Conservation (phyloP, 305 asterid genomes). For the Striga hermonthica region DNA sequence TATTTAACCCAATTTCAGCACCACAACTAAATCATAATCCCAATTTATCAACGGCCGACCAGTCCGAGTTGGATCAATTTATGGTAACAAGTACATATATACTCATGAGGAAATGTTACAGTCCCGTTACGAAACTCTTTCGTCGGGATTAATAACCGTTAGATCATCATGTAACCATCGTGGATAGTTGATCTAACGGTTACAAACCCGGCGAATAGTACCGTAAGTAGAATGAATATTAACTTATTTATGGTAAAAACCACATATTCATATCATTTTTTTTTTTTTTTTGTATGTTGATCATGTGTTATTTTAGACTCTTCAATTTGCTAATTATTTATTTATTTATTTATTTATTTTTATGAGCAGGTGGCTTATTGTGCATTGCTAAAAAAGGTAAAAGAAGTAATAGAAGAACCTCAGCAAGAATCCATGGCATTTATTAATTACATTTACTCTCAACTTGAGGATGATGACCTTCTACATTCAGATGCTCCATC, state of each 20-base stretch:
- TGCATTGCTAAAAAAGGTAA: constrained; percentile 40
- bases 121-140: too few relatives aligned
- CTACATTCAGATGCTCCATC: constrained; percentile 13
- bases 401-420: constrained; percentile 47
- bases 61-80: constrained; percentile 48
- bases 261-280: neutral
- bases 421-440: constrained; percentile 54
- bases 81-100: constrained; percentile 37
- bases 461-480: constrained; percentile 45
- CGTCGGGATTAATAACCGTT: too few relatives aligned
- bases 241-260: neutral
- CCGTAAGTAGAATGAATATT: too few relatives aligned
- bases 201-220: too few relatives aligned
- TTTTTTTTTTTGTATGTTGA: neutral
- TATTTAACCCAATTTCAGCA: constrained; percentile 17
- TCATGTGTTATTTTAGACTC: neutral
- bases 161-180: too few relatives aligned
- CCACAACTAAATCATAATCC: constrained; percentile 22
- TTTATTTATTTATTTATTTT: too few relatives aligned
- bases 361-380: constrained; percentile 49
- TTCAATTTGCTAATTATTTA: too few relatives aligned
- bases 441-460: constrained; percentile 47
- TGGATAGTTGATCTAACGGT: too few relatives aligned
- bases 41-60: constrained; percentile 26
- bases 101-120: neutral